Evolutionary conservation across 2,329 filamentous ascomycete species (phyloP).

Genomic region (Furcasterigmium sp.): DNA sequence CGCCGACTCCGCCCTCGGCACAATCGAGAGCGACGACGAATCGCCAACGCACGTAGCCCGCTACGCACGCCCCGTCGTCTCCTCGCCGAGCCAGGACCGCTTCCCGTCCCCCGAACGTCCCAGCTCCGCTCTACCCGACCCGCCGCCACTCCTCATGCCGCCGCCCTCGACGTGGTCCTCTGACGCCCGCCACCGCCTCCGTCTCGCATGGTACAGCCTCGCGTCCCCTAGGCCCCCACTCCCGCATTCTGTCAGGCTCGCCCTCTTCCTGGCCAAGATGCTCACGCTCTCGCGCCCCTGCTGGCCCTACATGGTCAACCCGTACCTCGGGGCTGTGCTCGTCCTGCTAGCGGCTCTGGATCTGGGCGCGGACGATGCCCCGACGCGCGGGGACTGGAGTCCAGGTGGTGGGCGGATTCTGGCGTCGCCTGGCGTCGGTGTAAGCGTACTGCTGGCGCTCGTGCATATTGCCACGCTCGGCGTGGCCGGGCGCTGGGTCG

Average conservation of each 20-base stretch:
- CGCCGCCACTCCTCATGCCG: constrained; percentile 47
- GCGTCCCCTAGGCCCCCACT: constrained; percentile 19
- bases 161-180: constrained; percentile 34
- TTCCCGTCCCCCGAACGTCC: too few species aligned
- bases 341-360: constrained; percentile 66
- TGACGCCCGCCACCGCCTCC: constrained; percentile 25
- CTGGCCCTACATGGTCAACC: constrained; percentile 63
- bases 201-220: constrained; percentile 30
- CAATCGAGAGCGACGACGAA: constrained; percentile 5
- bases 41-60: too few species aligned
- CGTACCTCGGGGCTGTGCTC: constrained; percentile 61
- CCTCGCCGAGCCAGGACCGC: constrained; percentile 36
- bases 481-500: constrained; percentile 25
- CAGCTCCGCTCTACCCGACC: too few species aligned
- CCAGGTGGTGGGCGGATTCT: constrained; percentile 2
- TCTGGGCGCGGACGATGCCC: constrained; percentile 29
- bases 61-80: constrained; percentile 20
- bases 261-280: constrained; percentile 65
- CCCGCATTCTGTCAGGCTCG: constrained; percentile 43
- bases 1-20: not conserved
- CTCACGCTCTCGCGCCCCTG: constrained; percentile 62
- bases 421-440: constrained; percentile 22
- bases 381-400: not conserved
- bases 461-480: constrained; percentile 28
- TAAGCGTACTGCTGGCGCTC: constrained; percentile 22